These are phyloP conservation scores for Stagonosporopsis cucurbitacearum DNA, from an alignment of 2,329 filamentous ascomycete genomes.

Conservation along the genomic window DNA sequence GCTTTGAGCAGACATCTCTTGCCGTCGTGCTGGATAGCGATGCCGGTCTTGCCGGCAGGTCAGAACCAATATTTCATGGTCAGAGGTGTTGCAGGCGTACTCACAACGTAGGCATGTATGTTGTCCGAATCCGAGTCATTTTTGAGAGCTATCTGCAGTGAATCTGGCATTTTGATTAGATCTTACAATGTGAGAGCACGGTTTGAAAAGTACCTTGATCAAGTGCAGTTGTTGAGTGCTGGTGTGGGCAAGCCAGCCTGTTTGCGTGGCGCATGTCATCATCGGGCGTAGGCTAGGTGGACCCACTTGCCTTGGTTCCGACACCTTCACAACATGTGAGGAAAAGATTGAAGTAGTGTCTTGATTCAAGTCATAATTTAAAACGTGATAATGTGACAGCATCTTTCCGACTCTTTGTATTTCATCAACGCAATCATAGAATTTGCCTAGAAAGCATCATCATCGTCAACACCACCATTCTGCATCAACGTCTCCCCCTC, in stretches of 20 bases:
- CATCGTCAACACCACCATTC: constrained; percentile 7
- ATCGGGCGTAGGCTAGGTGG: constrained; percentile 13
- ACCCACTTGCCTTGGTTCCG: constrained; percentile 12
- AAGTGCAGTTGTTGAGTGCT: not conserved
- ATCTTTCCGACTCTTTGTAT: not conserved
- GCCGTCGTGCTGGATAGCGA: constrained; percentile 15
- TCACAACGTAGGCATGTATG: constrained; percentile 14
- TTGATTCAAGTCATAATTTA: not conserved
- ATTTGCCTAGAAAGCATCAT: constrained; percentile 1
- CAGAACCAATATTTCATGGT: not conserved
- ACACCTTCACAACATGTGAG: not conserved
- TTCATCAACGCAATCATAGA: too few relatives aligned
- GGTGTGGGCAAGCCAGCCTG: constrained; percentile 16
- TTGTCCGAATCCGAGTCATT: constrained; percentile 13
- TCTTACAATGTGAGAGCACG: not conserved
- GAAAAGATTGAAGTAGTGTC: not conserved
- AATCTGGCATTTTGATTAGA: constrained; percentile 14
- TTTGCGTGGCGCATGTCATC: constrained; percentile 16
- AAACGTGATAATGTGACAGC: not conserved
- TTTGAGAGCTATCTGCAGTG: constrained; percentile 15
- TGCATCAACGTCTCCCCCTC: constrained; percentile 29
- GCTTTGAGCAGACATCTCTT: constrained; percentile 13
- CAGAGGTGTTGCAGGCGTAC: not conserved
- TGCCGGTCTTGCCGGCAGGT: constrained; percentile 2
- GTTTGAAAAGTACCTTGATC: not conserved